A percentile compares a stretch with the other conserved stretches of the same genome.
These are phyloP conservation scores for Penicillium sp. DNA, from an alignment of 2,329 filamentous ascomycete genomes.

Conservation along the genomic window DNA sequence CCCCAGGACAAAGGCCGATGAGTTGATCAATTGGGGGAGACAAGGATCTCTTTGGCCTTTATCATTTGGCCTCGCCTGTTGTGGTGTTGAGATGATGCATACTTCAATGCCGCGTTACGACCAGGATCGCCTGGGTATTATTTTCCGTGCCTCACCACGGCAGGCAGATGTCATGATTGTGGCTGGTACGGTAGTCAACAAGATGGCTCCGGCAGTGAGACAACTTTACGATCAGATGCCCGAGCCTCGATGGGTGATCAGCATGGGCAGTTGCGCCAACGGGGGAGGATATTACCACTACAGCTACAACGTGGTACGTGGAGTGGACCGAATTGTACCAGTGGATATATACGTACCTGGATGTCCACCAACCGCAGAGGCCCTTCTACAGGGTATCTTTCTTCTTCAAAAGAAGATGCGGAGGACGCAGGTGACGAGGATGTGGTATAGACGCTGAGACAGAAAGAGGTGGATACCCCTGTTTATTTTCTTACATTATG, in stretches of 20 bases:
- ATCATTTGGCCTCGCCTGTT: slow-evolving; percentile 86
- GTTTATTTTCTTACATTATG: no score
- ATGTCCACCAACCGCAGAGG: slow-evolving; percentile 58
- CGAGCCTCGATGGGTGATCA: slow-evolving; percentile 81
- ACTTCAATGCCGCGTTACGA: slow-evolving; percentile 85
- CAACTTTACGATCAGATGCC: slow-evolving; percentile 97
- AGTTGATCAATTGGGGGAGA: slow-evolving; percentile 78
- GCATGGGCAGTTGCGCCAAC: slow-evolving; percentile 82
- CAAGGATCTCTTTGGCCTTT: slow-evolving; percentile 85
- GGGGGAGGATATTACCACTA: slow-evolving; percentile 87
- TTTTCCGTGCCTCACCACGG: slow-evolving; percentile 83
- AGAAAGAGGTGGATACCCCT: no score
- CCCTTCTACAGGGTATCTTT: slow-evolving; percentile 63
- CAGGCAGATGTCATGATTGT: slow-evolving; percentile 94
- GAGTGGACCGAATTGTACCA: slow-evolving; percentile 73
- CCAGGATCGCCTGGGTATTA: slow-evolving; percentile 83
- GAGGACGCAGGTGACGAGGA: slow-evolving; percentile 49
- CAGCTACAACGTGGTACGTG: slow-evolving; percentile 73
- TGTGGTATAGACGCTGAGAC: slow-evolving; percentile 52
- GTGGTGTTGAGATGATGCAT: slow-evolving; percentile 91
- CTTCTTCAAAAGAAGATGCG: slow-evolving; percentile 75
- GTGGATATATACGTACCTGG: slow-evolving; percentile 80
- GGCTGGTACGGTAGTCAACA: slow-evolving; percentile 88
- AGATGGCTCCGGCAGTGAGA: slow-evolving; percentile 88
- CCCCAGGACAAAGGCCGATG: slow-evolving; percentile 70